Evolutionary conservation across 495 filamentous ascomycete genomes (phyloP), one percentile per base, ranked within the genome.

Genomic region (Lophiotrema nucula): DNA sequence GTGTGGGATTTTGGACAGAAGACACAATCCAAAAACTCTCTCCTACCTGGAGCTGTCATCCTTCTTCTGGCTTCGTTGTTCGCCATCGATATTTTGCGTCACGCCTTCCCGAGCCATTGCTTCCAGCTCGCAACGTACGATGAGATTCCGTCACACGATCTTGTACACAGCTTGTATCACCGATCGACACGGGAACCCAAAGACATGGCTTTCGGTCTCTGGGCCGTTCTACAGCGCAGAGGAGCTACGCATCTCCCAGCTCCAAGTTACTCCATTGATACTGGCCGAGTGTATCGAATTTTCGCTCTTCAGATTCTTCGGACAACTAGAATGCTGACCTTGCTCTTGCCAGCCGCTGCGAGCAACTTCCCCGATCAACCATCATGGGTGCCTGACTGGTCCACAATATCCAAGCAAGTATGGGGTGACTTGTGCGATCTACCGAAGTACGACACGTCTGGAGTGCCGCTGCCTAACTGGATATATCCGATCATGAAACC

Each of bases 311-410:
- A 33, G 19, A n/a, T 35, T 16, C n/a, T 50, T 31, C n/a, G 13
- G 13, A 50, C 4, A 6, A 50, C 15, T 12, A 35, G 11, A 6
- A 33, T 28, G 31, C 33, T 53, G 16, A 13, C 39, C 2, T 25
- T 25, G 10, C 15, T 53, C 18, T 27, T 53, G 19, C 33, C 24
- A 8, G 49, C 49, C 6, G 5, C 49, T 21, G 19, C 15, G n/a
- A 13, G 24, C 13, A 22, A 24, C 31, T 12, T 41, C 1, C 33
- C 33, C 0, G 49, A 35, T 16, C 19, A 43, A n/a, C 49, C 33
- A n/a, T 41, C 33, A n/a, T 53, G 49, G 49, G 33, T 53, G 4
- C 49, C 49, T 12, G 49, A 53, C 21, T 53, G 49, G 49, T 53
- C 49, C 4, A 8, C 16, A 4, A 22, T 15, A 8, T 35, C 3